Evolutionary conservation across 2,329 filamentous ascomycete species (phyloP), one percentile per base, ranked within the genome.

Genomic region (Atkinsonella texensis): DNA sequence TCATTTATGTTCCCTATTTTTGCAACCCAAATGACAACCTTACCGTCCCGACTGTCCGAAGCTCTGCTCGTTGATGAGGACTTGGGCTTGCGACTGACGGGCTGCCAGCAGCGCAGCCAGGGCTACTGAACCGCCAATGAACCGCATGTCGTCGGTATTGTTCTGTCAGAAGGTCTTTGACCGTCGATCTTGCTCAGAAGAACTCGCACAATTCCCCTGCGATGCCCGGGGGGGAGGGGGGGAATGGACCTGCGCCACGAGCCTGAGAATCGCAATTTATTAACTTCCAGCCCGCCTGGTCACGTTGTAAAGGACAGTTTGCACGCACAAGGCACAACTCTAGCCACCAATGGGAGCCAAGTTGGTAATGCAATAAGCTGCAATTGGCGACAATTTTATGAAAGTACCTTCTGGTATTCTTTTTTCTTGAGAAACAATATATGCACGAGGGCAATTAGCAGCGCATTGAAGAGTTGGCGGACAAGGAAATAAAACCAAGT

Each of bases 11-110:
- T 23, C 4, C 15, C 35, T 43, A 20, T 49, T 20, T n/a, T 39
- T 11, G n/a, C 31, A 4, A 38, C 5, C 5, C 35, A 9, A 15
- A 42, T n/a, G 8, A 23, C 8, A 4, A 35, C 59, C 68, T 43
- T 70, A 85, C 83, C 74, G 79, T 59, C 76, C 74, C 54, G 78
- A 76, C 62, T 86, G 79, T 39, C 89, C 89, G 65, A 94, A 94
- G 65, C 86, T 90, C 47, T 89, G 76, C 61, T 83, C 81, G 58
- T 81, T 84, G 62, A 88, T 77, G 50, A 88, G 72, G 59, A 79
- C 81, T 61, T 86, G 80, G 38, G 84, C 83, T 50, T 77, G 74
- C 38, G 76, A 75, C 50, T 79, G 59, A 60, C 71, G 63, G 52
- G 71, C 70, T 56, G 68, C 70, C 55, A 78, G 65, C 57, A 72